Evolutionary conservation across 345 rosid species (phyloP), one percentile per base, ranked within the genome.

Genomic region (Turnera subulata): DNA sequence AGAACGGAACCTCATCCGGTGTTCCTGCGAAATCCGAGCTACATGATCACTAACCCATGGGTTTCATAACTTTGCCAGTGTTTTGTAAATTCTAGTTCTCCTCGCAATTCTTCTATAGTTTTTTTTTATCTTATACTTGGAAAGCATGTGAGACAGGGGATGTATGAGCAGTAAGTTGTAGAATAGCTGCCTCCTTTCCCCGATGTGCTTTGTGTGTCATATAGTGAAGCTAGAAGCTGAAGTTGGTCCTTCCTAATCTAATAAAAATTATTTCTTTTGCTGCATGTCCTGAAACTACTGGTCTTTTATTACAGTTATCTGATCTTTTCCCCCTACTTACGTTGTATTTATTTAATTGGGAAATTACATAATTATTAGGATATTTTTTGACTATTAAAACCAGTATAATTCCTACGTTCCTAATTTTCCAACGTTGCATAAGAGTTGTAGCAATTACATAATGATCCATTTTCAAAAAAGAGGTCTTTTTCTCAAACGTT

Each of bases 1-100:
- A 81, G 71, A 91, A 81, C 53, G 88, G 86, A 50, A 78, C 87
- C 45, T 56, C 76, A 46, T 53, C 80, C 1, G 74, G 63, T 21
- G 62, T 67, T 12, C 54, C 58, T 6, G 6, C 70, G 65, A 76
- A 75, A 69, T 44, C 78, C 0, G 83, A 83, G 76, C 77, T 61
- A 51, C 73, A 69, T 0, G 80, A 75, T 26, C 44, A 68, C 16
- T 76, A 12, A 16, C 17, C 10, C 35, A 58, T 2, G 11, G 48
- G 24, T 10, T 50, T 21, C 15, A 21, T 7, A 2, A 13, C 22
- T 37, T 22, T 19, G n/a, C 15, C 18, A 29, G 35, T 29, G 35
- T 29, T 29, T n/a, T 66, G 64, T 59, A 66, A 22, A 66, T 66
- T 45, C 53, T 53, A 16, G 50, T 17, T 19, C 33, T 50, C 15